Evolutionary conservation across 352 stramenopile genomes (phyloP).

Genomic region (Globisporangium takayamanum): DNA sequence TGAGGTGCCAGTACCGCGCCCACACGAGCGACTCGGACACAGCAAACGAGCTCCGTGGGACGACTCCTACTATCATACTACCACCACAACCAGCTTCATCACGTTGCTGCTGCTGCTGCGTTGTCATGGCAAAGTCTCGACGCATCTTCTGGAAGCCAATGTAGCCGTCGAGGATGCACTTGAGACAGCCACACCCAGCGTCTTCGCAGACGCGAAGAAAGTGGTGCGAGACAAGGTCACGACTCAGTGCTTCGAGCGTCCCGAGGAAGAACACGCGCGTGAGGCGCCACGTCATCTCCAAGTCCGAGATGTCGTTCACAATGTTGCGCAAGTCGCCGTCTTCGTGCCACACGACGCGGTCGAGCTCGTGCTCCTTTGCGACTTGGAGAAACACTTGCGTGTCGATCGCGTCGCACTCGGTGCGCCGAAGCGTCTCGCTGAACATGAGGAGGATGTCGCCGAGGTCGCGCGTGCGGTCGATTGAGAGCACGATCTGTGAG

Average conservation of each 20-base stretch:
- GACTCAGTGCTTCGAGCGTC: constrained; percentile 50
- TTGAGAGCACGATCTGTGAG: constrained; percentile 69
- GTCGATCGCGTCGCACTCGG: constrained; percentile 44
- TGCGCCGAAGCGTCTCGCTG: constrained; percentile 68
- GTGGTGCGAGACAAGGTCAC: constrained; percentile 40
- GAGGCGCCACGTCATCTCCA: constrained; percentile 55
- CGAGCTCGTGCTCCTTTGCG: constrained; percentile 67
- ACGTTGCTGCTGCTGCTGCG: constrained; percentile 14
- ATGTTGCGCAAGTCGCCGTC: constrained; percentile 64
- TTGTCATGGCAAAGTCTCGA: constrained; percentile 24
- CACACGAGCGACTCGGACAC: constrained; percentile 65
- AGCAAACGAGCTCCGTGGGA: constrained; percentile 18
- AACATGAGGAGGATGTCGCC: constrained; percentile 78
- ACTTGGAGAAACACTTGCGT: constrained; percentile 65
- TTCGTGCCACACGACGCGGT: constrained; percentile 59
- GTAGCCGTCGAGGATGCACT: constrained; percentile 79
- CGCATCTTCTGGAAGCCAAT: constrained; percentile 77
- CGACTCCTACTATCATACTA: background rate
- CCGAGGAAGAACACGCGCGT: constrained; percentile 62
- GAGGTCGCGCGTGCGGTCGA: constrained; percentile 56
- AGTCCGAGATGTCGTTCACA: constrained; percentile 53
- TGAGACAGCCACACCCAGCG: constrained; percentile 70
- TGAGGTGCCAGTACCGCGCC: constrained; percentile 78
- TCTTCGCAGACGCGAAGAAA: constrained; percentile 65
- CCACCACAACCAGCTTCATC: background rate